These are phyloP conservation scores for Pyrus communis DNA, from an alignment of 306 rosid genomes.

Conservation along the genomic window DNA sequence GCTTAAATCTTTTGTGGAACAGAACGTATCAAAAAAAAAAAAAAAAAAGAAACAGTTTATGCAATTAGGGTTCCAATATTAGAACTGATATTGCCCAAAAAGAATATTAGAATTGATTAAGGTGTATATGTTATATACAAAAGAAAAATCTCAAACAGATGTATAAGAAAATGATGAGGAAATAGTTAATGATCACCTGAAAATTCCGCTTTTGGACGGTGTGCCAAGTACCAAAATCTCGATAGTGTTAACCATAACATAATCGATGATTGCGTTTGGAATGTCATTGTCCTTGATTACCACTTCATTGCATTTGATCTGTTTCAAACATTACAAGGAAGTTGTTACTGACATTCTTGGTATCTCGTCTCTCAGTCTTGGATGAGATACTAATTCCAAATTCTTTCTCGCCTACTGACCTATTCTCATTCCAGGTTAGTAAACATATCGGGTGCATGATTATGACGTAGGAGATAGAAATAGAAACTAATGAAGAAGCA, in stretches of 20 bases:
- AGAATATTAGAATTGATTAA: too few relatives aligned
- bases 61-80: background rate
- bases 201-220: constrained; percentile 56
- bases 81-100: too few relatives aligned
- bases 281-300: constrained; percentile 49
- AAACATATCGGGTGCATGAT: background rate
- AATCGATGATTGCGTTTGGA: constrained; percentile 46
- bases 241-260: constrained; percentile 25
- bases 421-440: background rate
- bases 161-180: background rate
- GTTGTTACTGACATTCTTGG: too few relatives aligned
- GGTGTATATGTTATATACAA: too few relatives aligned
- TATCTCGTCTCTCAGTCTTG: too few relatives aligned
- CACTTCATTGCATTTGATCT: constrained; percentile 72
- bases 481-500: background rate
- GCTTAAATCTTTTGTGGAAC: constrained; percentile 50
- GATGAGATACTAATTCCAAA: too few relatives aligned
- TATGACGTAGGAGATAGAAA: background rate
- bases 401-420: too few relatives aligned
- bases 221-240: constrained; percentile 78
- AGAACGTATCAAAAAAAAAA: background rate
- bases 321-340: background rate
- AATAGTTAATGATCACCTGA: constrained; percentile 21
- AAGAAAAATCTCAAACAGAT: too few relatives aligned
- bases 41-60: background rate